Evolutionary conservation across 805 yeast species (phyloP).

Genomic region (Candida sphagnicola): DNA sequence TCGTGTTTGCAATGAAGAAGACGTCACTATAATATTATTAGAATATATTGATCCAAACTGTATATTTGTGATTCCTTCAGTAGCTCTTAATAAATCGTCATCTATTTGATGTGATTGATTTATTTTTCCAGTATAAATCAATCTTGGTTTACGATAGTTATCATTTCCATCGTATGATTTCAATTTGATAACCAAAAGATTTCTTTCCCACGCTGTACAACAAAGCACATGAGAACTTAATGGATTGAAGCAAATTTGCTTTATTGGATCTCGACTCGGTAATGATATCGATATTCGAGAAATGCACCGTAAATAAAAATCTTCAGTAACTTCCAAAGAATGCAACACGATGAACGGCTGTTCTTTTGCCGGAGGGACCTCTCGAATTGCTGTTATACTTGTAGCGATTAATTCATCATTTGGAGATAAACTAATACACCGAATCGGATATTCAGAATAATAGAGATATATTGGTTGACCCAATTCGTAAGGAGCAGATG

Average conservation of each 20-base stretch:
- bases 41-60: conserved; percentile 44
- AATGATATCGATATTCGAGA: conserved; percentile 70
- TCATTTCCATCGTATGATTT: conserved; percentile 48
- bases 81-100: conserved; percentile 47
- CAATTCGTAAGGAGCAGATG: conserved; percentile 21
- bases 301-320: conserved; percentile 22
- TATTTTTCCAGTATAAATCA: conserved; percentile 29
- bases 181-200: conserved; percentile 73
- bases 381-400: conserved; percentile 73
- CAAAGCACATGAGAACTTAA: conserved; percentile 71
- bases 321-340: conserved; percentile 17
- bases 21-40: conserved; percentile 34
- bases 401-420: conserved; percentile 65
- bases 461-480: conserved; percentile 71
- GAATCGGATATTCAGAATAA: conserved; percentile 66
- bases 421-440: conserved; percentile 72
- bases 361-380: conserved; percentile 61
- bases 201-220: conserved; percentile 70
- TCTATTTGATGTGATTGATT: conserved; percentile 5
- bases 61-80: conserved; percentile 86
- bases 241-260: conserved; percentile 65
- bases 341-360: conserved; percentile 74
- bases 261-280: conserved; percentile 85
- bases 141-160: conserved; percentile 33
- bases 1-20: conserved; percentile 31